phyloP scores from a whole-genome alignment of 306 rosid species.

The Prunus mongolica region DNA sequence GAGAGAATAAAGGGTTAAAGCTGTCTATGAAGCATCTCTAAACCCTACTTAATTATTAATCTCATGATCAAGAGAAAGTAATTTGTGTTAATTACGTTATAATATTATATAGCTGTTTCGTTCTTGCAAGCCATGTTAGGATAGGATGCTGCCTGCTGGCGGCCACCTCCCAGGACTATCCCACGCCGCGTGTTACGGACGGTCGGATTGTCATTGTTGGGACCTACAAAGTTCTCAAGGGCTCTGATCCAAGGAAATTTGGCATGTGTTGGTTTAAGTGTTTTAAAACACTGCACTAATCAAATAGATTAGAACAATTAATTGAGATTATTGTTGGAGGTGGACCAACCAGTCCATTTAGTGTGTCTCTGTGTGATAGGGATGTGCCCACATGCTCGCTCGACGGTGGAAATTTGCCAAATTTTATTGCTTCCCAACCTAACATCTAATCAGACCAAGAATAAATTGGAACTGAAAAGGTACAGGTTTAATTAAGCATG shows the following conservation, averaged over 20 bases:
- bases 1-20: slow-evolving; percentile 11
- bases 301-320: slow-evolving; percentile 12
- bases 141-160: background rate
- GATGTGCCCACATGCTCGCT: slow-evolving; percentile 26
- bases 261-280: background rate
- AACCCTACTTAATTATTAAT: background rate
- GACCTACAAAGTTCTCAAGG: background rate
- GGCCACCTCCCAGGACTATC: background rate
- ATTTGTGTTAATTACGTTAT: background rate
- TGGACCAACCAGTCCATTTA: slow-evolving; percentile 31
- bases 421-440: background rate
- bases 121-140: slow-evolving; percentile 14
- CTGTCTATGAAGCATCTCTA: slow-evolving; percentile 2
- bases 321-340: slow-evolving; percentile 11
- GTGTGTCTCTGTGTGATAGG: slow-evolving; percentile 13
- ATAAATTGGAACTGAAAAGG: background rate
- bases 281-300: slow-evolving; percentile 2
- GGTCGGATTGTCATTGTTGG: background rate
- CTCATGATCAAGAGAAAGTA: background rate
- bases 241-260: background rate
- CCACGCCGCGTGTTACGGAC: background rate
- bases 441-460: background rate
- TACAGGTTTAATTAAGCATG: background rate
- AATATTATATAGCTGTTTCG: background rate
- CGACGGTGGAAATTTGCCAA: slow-evolving; percentile 34